A percentile compares a stretch with the other conserved stretches of the same genome.
These are phyloP conservation scores for Oleoguttula mirabilis DNA, from an alignment of 495 filamentous ascomycete species.

Conservation along the genomic window DNA sequence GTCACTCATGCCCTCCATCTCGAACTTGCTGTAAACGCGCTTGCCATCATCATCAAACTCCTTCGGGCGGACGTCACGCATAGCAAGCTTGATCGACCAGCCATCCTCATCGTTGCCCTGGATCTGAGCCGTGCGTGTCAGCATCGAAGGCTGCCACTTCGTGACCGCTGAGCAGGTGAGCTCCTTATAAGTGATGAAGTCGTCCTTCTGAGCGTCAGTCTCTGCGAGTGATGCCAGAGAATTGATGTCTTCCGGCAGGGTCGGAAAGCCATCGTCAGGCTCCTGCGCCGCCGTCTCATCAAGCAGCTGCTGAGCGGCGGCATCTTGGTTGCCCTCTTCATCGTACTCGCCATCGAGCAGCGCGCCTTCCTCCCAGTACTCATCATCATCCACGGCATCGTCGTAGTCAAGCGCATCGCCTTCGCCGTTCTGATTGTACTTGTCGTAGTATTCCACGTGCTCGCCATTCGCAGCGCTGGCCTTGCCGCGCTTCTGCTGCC, in stretches of 20 bases:
- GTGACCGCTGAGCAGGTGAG: slow-evolving; percentile 59
- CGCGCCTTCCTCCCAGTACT: slow-evolving; percentile 23
- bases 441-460: slow-evolving; percentile 21
- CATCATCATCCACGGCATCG: slow-evolving; percentile 29
- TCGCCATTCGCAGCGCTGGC: slow-evolving; percentile 8
- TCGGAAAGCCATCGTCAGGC: slow-evolving; percentile 37
- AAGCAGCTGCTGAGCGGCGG: slow-evolving; percentile 9
- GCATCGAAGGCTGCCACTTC: slow-evolving; percentile 62
- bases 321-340: slow-evolving; percentile 28
- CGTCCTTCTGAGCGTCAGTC: slow-evolving; percentile 44
- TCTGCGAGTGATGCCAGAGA: slow-evolving; percentile 43
- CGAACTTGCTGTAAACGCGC: slow-evolving; percentile 51
- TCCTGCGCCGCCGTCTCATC: slow-evolving; percentile 14
- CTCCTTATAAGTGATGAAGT: slow-evolving; percentile 71
- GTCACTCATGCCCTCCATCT: slow-evolving; percentile 48
- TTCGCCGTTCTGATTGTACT: slow-evolving; percentile 19
- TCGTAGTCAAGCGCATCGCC: slow-evolving; percentile 32
- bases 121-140: slow-evolving; percentile 53
- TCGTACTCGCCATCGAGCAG: slow-evolving; percentile 30
- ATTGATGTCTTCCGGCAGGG: slow-evolving; percentile 50
- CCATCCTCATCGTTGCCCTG: slow-evolving; percentile 41
- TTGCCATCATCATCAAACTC: slow-evolving; percentile 44
- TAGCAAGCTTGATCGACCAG: slow-evolving; percentile 53
- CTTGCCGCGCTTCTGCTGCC: slow-evolving; percentile 43
- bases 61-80: slow-evolving; percentile 47